phyloP scores from a whole-genome alignment of 2,329 filamentous ascomycete species.

The Chaetomium strumarium region DNA sequence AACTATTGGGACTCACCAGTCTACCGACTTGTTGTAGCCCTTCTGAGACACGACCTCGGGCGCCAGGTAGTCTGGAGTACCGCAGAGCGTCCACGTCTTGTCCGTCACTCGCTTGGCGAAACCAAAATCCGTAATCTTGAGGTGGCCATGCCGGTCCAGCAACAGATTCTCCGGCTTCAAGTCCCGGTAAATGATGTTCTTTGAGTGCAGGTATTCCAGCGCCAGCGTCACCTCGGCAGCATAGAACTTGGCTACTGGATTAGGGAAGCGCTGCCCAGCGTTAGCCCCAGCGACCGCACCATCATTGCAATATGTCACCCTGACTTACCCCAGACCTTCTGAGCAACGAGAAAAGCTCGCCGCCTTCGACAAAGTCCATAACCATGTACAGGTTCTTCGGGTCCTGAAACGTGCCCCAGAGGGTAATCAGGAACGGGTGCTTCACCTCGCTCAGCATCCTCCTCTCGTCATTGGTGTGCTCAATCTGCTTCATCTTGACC shows the following conservation, averaged over 20 bases:
- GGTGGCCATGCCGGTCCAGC: constrained; percentile 84
- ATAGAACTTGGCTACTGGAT: constrained; percentile 98
- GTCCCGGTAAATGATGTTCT: constrained; percentile 97
- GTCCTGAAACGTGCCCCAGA: constrained; percentile 98
- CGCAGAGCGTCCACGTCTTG: constrained; percentile 98
- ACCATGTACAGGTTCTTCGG: constrained; percentile 98
- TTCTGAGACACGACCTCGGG: constrained; percentile 99
- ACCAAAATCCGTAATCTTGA: constrained; percentile 97
- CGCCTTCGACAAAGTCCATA: constrained; percentile 99
- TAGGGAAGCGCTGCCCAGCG: constrained; percentile 76
- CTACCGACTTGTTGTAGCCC: constrained; percentile 98
- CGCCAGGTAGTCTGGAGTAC: constrained; percentile 94
- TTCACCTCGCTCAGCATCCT: constrained; percentile 95
- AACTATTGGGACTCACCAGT: constrained; percentile 63
- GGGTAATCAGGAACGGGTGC: constrained; percentile 93
- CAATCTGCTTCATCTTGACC: constrained; percentile 99
- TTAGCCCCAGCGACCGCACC: constrained; percentile 17
- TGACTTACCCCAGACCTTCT: constrained; percentile 77
- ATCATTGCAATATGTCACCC: neutral
- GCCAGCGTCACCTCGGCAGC: constrained; percentile 94
- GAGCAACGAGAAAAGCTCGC: constrained; percentile 91
- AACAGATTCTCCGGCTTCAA: constrained; percentile 93
- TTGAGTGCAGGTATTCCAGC: constrained; percentile 87
- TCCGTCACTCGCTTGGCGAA: constrained; percentile 98
- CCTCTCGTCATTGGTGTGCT: constrained; percentile 97